Percentiles rank a stretch among this genome's conserved stretches.
These are phyloP conservation scores for Helotiales sp. DNA, from an alignment of 2,329 filamentous ascomycete genomes.

Conservation along the genomic window DNA sequence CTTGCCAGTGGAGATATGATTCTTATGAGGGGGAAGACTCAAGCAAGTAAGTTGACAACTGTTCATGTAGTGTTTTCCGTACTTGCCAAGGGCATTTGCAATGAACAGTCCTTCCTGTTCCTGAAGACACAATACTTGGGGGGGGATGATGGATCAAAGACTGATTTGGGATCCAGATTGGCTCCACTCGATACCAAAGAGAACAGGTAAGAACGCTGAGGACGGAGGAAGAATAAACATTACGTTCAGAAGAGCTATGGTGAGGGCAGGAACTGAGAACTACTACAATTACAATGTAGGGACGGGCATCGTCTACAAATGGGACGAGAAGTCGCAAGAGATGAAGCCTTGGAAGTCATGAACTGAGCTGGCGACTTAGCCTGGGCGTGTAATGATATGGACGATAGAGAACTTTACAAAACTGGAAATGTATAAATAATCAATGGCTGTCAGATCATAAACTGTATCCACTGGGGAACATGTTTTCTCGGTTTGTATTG, in stretches of 20 bases:
- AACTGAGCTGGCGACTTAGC: too few relatives aligned
- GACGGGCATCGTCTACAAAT: constrained; percentile 68
- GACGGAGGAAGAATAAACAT: constrained; percentile 76
- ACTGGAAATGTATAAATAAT: too few relatives aligned
- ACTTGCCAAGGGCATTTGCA: too few relatives aligned
- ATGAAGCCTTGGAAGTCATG: constrained; percentile 42
- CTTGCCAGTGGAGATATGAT: constrained; percentile 77
- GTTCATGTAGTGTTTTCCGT: too few relatives aligned
- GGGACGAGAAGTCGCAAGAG: constrained; percentile 62
- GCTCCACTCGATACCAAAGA: constrained; percentile 79
- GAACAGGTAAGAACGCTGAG: constrained; percentile 65
- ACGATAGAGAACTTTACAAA: too few relatives aligned
- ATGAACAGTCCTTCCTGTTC: too few relatives aligned
- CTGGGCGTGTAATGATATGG: too few relatives aligned
- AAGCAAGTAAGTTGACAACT: constrained; percentile 57
- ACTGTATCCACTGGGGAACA: too few relatives aligned
- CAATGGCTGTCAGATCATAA: too few relatives aligned
- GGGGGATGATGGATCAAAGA: too few relatives aligned
- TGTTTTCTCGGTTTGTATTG: too few relatives aligned
- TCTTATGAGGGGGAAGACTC: constrained; percentile 77
- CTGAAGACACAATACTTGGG: too few relatives aligned
- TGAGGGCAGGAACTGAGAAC: constrained; percentile 76
- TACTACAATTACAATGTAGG: constrained; percentile 87
- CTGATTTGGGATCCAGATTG: constrained; percentile 51
- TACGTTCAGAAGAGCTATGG: constrained; percentile 74